Percentiles rank a stretch among this genome's conserved stretches.
Conservation (phyloP, 2,329 filamentous ascomycete species). For the Waltergamsia citrina region DNA sequence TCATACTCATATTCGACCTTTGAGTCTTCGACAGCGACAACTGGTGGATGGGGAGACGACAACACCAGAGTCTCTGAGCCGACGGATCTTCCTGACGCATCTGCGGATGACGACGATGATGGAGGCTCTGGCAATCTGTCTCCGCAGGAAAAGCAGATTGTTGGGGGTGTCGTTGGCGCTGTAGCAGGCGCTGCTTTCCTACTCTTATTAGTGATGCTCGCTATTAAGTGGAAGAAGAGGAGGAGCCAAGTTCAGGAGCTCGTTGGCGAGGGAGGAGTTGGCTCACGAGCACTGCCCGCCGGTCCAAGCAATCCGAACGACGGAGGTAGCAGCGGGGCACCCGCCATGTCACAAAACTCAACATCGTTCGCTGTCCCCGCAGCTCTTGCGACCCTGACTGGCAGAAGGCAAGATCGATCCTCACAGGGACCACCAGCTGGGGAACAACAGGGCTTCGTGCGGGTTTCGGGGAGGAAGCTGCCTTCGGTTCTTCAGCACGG, state of each 20-base stretch:
- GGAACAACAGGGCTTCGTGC: constrained; percentile 54
- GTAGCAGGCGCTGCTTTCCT: constrained; percentile 50
- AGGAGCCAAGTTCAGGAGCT: constrained; percentile 17
- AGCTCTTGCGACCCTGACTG: constrained; percentile 34
- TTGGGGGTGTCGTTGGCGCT: constrained; percentile 47
- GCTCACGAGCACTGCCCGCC: constrained; percentile 1
- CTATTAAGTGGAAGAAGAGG: constrained; percentile 47
- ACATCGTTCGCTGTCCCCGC: constrained; percentile 31
- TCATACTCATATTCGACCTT: background rate
- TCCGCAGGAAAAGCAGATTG: constrained; percentile 28
- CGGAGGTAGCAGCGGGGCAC: background rate
- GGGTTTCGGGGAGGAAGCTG: constrained; percentile 55
- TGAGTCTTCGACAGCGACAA: background rate
- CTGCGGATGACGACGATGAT: constrained; percentile 10
- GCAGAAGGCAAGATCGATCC: constrained; percentile 19
- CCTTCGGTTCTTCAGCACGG: constrained; percentile 52
- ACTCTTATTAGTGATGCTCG: constrained; percentile 39
- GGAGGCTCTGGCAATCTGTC: constrained; percentile 14
- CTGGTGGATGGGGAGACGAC: background rate
- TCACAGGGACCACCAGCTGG: constrained; percentile 23
- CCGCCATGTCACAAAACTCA: no score
- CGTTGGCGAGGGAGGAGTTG: background rate
- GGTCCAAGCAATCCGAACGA: background rate
- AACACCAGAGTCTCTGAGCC: background rate
- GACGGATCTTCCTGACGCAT: background rate